These are phyloP conservation scores for Phalaenopsis equestris DNA, from an alignment of 106 monocot genomes.

Conservation along the genomic window DNA sequence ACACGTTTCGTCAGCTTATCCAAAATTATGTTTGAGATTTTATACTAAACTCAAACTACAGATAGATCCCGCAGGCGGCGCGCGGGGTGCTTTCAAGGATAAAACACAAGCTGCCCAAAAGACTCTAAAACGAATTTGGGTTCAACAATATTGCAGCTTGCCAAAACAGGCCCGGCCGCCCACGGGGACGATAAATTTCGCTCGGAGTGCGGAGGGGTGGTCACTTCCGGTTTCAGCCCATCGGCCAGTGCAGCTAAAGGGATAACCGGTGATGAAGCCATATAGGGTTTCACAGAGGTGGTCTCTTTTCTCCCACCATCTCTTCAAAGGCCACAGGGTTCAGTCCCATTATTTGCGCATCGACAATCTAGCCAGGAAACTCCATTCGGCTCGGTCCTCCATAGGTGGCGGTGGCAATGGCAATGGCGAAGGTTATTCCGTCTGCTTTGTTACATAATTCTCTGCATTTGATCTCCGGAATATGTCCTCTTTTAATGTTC, in stretches of 20 bases:
- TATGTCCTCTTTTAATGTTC: neutral
- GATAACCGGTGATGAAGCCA: constrained; percentile 29
- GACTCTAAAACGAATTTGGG: no score
- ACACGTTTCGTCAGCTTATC: no score
- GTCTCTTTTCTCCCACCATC: constrained; percentile 22
- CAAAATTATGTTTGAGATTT: no score
- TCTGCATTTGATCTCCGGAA: neutral
- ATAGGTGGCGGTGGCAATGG: constrained; percentile 31
- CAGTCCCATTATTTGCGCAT: constrained; percentile 5
- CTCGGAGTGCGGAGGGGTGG: no score
- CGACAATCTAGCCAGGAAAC: constrained; percentile 16
- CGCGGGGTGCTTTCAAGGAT: no score
- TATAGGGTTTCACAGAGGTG: constrained; percentile 32
- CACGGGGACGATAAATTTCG: no score
- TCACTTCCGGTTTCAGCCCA: neutral
- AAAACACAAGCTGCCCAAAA: no score
- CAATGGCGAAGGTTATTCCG: constrained; percentile 4
- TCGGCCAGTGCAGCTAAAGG: neutral
- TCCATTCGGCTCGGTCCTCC: constrained; percentile 35
- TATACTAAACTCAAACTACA: no score
- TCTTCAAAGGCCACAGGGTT: constrained; percentile 1
- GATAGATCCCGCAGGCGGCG: no score
- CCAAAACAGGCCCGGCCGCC: no score
- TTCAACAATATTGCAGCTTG: no score
- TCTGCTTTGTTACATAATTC: neutral